Base-by-base conservation (phyloP, 805 yeast species). In the Schwanniomyces yamadae region DNA sequence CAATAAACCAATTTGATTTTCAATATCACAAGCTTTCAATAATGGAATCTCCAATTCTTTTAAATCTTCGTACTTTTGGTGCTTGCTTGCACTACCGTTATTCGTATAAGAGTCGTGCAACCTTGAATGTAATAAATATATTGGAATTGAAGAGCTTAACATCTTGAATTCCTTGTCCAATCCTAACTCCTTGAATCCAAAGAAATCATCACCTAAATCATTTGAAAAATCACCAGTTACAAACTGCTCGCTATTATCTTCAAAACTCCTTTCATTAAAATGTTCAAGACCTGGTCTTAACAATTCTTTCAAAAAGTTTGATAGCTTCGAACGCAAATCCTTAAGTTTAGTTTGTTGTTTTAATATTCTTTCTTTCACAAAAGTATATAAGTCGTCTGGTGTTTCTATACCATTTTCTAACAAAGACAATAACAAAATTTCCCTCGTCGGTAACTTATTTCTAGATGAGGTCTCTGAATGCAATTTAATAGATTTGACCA, bases 141-240 rank as follows among this genome's bases (percentile, higher is more conserved):
- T 69, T 2, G 99, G 99, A 18, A 93, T 88, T 0, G 95, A 78
- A 3, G 90, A 75, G 19, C 90, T 83, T 33, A 89, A 62, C 55
- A 91, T 67, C 8, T 91, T 90, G 57, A 88, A 84, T 58, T 93
- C 99, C 50, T 83, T 86, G 52, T 91, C 98, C 35, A 93, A 66
- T 0, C 99, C 99, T 31, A 93, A 69, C 46, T 91, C 98, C 54
- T 77, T 84, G 69, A 93, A 95, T 0, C 99, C 99, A 65, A 95
- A 95, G 73, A 90, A 93, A 63, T 93, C 99, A 50, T 91, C 99
- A 5, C 98, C 99, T 24, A 93, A 66, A 42, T 90, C 96, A 49
- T 78, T 83, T 1, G 96, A 84, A 57, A 93, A 93, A 52, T 90
- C 97, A 39, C 99, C 99, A 20, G 93, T 84, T 46, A 91, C 63